Conservation (phyloP, 1,284 basidiomycete species). For the Cutaneotrichosporon dermatis region DNA sequence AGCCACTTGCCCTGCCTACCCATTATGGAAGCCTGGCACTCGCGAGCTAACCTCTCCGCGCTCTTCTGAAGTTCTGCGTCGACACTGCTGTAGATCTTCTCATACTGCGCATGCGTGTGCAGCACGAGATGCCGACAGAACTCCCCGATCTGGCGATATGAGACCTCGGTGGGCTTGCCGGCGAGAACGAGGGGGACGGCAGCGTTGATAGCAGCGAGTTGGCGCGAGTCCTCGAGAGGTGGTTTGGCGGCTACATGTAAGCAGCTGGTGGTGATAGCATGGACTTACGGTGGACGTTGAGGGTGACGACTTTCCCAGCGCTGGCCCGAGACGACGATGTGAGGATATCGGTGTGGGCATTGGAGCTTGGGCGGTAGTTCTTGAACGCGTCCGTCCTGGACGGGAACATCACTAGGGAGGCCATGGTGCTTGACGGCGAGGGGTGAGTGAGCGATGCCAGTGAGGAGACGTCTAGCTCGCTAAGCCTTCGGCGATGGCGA, state of each 20-base stretch:
- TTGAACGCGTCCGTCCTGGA: constrained; percentile 29
- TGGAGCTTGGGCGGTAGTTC: constrained; percentile 32
- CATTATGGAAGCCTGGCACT: constrained; percentile 31
- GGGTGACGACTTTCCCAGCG: constrained; percentile 17
- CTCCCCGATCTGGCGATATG: constrained; percentile 31
- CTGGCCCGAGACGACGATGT: constrained; percentile 4
- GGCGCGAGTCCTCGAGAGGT: background rate
- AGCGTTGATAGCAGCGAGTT: background rate
- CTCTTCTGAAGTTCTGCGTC: constrained; percentile 25
- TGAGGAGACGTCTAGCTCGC: too few relatives aligned
- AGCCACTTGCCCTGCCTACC: constrained; percentile 32
- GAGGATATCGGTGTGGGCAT: constrained; percentile 39
- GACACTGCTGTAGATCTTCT: constrained; percentile 23
- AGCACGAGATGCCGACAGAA: constrained; percentile 27
- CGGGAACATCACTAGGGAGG: constrained; percentile 29
- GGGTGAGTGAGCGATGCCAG: too few relatives aligned
- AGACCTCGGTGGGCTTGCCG: constrained; percentile 25
- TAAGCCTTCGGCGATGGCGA: too few relatives aligned
- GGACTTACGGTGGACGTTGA: constrained; percentile 23
- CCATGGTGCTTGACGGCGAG: constrained; percentile 14
- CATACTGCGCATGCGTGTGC: background rate
- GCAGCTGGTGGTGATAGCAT: too few relatives aligned
- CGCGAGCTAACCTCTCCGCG: constrained; percentile 21
- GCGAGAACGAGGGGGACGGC: constrained; percentile 22
- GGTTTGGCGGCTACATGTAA: background rate